phyloP scores from a whole-genome alignment of 1,139 yeast genomes.

The Meyerozyma guilliermondii region DNA sequence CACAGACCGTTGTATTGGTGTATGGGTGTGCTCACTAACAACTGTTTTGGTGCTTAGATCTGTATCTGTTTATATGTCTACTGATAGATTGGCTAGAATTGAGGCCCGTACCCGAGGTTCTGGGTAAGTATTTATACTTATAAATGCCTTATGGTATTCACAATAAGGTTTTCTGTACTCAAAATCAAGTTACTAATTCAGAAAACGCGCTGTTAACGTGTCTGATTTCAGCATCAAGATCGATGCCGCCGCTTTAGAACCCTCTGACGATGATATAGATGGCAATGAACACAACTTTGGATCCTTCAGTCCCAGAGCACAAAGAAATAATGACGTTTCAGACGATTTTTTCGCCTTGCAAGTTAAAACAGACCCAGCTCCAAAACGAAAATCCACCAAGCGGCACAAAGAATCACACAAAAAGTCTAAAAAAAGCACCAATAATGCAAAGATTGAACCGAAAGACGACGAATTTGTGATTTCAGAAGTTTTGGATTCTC shows the following conservation, averaged over 20 bases:
- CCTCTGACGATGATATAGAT: neutral
- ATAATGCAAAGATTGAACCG: neutral
- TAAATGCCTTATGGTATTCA: neutral
- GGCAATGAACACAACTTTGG: neutral
- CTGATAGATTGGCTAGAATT: slow-evolving; percentile 16
- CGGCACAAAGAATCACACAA: neutral
- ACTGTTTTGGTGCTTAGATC: slow-evolving; percentile 5
- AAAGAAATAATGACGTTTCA: neutral
- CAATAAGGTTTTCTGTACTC: neutral
- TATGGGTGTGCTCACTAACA: slow-evolving; percentile 11
- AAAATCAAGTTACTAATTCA: slow-evolving; percentile 4
- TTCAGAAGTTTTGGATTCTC: neutral
- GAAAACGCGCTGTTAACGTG: slow-evolving; percentile 5
- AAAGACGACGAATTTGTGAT: neutral
- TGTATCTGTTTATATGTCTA: neutral
- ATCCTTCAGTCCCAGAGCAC: neutral
- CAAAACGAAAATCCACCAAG: neutral
- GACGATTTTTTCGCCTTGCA: neutral
- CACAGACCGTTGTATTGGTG: slow-evolving; percentile 2
- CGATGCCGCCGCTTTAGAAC: slow-evolving; percentile 8
- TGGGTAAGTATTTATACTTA: slow-evolving; percentile 27
- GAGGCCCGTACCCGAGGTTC: slow-evolving; percentile 36
- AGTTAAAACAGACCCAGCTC: neutral
- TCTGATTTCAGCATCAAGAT: slow-evolving; percentile 9
- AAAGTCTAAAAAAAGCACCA: neutral